Percentiles rank a stretch among this genome's conserved stretches.
Evolutionary conservation across 257 asterid species (phyloP).

Genomic region (Verbena officinalis): DNA sequence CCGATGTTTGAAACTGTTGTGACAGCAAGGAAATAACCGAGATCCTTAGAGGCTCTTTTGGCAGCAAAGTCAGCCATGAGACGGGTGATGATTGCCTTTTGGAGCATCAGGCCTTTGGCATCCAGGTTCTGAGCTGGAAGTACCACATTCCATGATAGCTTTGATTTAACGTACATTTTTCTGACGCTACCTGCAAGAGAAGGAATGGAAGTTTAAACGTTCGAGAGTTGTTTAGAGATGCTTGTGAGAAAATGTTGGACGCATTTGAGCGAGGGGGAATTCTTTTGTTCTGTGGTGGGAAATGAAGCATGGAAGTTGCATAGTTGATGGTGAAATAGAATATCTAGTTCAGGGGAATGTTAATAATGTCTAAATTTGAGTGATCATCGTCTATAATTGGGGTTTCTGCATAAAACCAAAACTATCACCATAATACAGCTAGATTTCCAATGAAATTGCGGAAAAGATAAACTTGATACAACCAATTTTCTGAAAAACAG

Average conservation of each 20-base stretch:
- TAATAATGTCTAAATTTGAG: neutral
- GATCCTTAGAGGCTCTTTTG: conserved; percentile 71
- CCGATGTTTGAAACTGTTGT: conserved; percentile 61
- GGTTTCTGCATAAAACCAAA: neutral
- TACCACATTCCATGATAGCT: conserved; percentile 60
- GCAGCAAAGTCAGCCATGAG: conserved; percentile 82
- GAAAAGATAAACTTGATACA: neutral
- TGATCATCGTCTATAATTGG: no score
- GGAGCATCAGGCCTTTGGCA: conserved; percentile 66
- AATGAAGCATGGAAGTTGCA: no score
- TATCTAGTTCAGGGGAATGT: neutral
- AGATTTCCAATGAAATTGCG: neutral
- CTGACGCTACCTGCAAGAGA: conserved; percentile 24
- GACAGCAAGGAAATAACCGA: conserved; percentile 73
- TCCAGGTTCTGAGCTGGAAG: conserved; percentile 62
- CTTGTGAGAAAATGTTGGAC: neutral
- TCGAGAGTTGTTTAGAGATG: neutral
- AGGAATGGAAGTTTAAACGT: neutral
- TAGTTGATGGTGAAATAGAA: neutral
- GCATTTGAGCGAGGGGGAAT: neutral
- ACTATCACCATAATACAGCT: neutral
- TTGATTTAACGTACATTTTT: conserved; percentile 49
- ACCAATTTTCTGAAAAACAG: neutral
- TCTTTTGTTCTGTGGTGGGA: neutral
- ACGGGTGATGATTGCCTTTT: conserved; percentile 69